Base-by-base conservation (phyloP, 139 green algal genomes). In the Gonium pectorale region DNA sequence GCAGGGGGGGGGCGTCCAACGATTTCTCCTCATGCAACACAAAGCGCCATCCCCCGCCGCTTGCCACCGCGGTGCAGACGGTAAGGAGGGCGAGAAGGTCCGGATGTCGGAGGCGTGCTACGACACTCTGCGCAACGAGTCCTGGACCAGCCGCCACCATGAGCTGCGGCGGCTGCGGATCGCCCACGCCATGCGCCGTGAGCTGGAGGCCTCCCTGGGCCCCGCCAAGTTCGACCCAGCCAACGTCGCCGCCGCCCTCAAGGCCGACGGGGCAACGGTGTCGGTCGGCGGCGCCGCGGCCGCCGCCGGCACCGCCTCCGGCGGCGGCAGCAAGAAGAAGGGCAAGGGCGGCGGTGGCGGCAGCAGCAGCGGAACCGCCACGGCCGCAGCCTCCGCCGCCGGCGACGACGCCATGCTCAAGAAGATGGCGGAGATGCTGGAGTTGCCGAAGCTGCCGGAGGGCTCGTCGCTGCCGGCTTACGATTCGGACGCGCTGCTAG, bases 301-400 rank as follows among this genome's bases (percentile, higher is more conserved):
- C 29, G 27, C 29, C 44, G 15, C 43, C 1, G 29, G 29, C 5
- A 35, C 33, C 3, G 70, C 46, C 35, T 13, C 72, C 5, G 21
- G 31, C 27, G 46, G n/a, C 49, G 44, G n/a, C 33, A 51, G 51
- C 51, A 81, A 81, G 73, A 81, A 81, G 56, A 81, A 81, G 52
- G 56, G 73, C 73, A 81, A 81, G 37, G 73, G 73, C 37, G 56
- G 73, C 56, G 56, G 35, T 33, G 1, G 41, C 43, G 7, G 26
- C 29, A 26, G 68, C 68, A 29, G 68, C 43, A 43, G 43, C 26
- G 41, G 68, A 8, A n/a, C 11, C 29, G 60, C 11, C 27, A 29
- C 59, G 6, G 59, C 27, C 27, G 59, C 27, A 2, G 56, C 26
- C 56, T 26, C 26, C 56, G 56, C 26, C 21, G 60, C 21, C n/a